These are phyloP conservation scores for Raffaelea arxii DNA, from an alignment of 2,329 filamentous ascomycete genomes.

Conservation along the genomic window DNA sequence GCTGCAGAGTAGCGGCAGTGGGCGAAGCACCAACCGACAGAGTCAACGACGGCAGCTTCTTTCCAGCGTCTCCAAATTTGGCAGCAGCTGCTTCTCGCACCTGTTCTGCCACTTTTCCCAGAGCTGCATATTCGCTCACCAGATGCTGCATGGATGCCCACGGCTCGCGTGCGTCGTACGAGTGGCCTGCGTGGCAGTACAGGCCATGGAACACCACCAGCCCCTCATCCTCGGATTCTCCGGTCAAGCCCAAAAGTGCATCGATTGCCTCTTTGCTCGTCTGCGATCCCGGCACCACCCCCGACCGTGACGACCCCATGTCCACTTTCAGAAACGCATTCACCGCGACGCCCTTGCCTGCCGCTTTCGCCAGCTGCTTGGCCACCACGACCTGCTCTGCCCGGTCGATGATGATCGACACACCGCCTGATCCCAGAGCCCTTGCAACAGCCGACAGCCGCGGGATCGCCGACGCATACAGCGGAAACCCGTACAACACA, in stretches of 20 bases:
- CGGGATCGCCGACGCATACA: constrained; percentile 49
- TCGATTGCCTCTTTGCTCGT: constrained; percentile 36
- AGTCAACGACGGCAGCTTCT: constrained; percentile 24
- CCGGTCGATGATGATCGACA: constrained; percentile 64
- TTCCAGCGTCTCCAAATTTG: neutral
- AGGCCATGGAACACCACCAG: constrained; percentile 46
- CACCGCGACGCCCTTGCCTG: constrained; percentile 32
- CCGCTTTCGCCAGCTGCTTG: constrained; percentile 6
- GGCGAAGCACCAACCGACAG: constrained; percentile 71
- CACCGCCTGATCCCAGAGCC: constrained; percentile 41
- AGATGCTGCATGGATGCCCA: constrained; percentile 48
- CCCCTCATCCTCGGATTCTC: too few relatives aligned
- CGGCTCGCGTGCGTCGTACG: constrained; percentile 50
- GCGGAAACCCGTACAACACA: constrained; percentile 63
- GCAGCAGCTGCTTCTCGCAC: too few relatives aligned
- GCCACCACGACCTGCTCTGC: constrained; percentile 43
- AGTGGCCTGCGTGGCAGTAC: constrained; percentile 66
- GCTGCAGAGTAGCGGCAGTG: constrained; percentile 57
- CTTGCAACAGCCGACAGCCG: constrained; percentile 49
- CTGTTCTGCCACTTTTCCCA: constrained; percentile 33
- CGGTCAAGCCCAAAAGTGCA: constrained; percentile 34
- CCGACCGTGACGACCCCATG: constrained; percentile 62
- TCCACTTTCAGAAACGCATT: constrained; percentile 65
- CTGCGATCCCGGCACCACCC: constrained; percentile 42
- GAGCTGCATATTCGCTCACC: constrained; percentile 46